Conservation (phyloP, 2,329 filamentous ascomycete species). For the Trichocomaceae sp. region DNA sequence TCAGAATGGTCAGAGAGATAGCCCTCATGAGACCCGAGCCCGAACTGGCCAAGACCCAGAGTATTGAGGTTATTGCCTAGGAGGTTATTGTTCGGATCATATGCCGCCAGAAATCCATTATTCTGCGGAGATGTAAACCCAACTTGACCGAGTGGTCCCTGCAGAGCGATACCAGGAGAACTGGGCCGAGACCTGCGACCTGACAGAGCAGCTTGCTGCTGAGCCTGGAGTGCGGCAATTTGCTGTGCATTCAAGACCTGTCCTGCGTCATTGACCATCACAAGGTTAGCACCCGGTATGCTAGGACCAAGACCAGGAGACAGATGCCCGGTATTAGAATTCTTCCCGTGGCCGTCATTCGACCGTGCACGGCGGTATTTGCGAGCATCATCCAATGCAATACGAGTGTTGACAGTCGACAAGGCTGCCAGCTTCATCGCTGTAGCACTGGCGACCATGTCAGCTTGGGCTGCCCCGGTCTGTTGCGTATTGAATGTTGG, state of each 20-base stretch:
- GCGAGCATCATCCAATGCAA: constrained; percentile 90
- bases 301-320: constrained; percentile 60
- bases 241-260: constrained; percentile 82
- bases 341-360: constrained; percentile 60
- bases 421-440: constrained; percentile 97
- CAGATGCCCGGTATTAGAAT: constrained; percentile 47
- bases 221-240: constrained; percentile 70
- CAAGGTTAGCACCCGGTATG: constrained; percentile 67
- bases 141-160: constrained; percentile 57
- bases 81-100: constrained; percentile 64
- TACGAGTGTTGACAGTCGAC: constrained; percentile 96
- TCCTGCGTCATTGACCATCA: constrained; percentile 92
- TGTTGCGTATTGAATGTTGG: constrained; percentile 64
- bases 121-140: constrained; percentile 83
- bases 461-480: constrained; percentile 63
- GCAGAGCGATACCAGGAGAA: constrained; percentile 81
- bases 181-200: constrained; percentile 76
- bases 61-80: constrained; percentile 65
- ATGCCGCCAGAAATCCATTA: constrained; percentile 88
- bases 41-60: constrained; percentile 66
- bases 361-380: constrained; percentile 91
- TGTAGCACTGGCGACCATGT: constrained; percentile 97
- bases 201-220: constrained; percentile 51
- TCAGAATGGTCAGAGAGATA: constrained; percentile 94
- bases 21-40: constrained; percentile 65